Evolutionary conservation across 2,329 filamentous ascomycete species (phyloP).

Genomic region (Alternaria tenuissima): DNA sequence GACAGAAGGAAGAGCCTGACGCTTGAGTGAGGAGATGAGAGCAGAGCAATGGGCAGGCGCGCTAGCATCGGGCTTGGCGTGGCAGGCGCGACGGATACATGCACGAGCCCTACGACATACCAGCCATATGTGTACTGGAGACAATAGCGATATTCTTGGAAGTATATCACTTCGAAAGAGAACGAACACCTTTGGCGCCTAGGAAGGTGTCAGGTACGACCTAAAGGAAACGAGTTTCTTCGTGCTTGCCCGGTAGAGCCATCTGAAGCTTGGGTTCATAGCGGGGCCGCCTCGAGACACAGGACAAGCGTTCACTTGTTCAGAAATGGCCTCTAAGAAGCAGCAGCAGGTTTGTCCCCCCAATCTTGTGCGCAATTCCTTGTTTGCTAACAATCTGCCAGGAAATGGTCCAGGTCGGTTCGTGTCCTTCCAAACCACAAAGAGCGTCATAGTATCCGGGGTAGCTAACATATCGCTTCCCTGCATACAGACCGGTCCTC

Average conservation of each 20-base stretch:
- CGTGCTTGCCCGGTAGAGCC: conserved; percentile 11
- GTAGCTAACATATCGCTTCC: conserved; percentile 49
- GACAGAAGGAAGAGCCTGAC: conserved; percentile 35
- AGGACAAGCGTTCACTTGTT: conserved; percentile 6
- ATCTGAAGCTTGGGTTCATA: conserved; percentile 22
- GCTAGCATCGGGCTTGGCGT: conserved; percentile 33
- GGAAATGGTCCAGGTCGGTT: conserved; percentile 99
- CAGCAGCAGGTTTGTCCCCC: conserved; percentile 53
- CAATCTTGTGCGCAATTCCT: background rate
- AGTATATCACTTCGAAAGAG: background rate
- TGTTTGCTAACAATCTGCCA: conserved; percentile 54
- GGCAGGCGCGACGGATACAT: conserved; percentile 17
- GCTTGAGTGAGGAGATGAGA: conserved; percentile 32
- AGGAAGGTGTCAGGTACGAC: background rate
- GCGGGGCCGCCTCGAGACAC: conserved; percentile 24
- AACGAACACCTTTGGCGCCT: background rate
- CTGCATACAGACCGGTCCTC: conserved; percentile 46
- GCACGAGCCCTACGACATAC: conserved; percentile 10
- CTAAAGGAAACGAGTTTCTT: background rate
- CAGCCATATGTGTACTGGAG: background rate
- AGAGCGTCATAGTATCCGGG: conserved; percentile 36
- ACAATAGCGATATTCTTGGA: background rate
- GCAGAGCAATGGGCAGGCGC: conserved; percentile 21
- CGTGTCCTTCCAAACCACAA: conserved; percentile 55
- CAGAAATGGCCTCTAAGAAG: conserved; percentile 56